A percentile compares a stretch with the other conserved stretches of the same genome.
Evolutionary conservation across 768 basidiomycete species (phyloP).

Genomic region (Antrodiella citrinella): DNA sequence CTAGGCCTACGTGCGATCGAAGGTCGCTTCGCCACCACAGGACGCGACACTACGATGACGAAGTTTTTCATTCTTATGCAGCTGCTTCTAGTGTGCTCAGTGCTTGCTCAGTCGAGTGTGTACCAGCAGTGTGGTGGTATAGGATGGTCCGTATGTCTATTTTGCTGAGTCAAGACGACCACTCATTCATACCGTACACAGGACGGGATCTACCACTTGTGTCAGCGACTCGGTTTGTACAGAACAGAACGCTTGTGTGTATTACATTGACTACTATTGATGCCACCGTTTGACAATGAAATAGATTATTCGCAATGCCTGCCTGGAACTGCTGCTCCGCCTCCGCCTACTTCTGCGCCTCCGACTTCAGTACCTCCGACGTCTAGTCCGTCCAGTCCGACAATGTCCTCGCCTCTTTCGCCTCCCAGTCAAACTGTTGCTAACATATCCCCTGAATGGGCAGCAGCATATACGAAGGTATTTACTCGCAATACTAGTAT

Average conservation of each 20-base stretch:
- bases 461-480: slow-evolving; percentile 46
- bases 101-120: slow-evolving; percentile 30
- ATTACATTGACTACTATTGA: neutral
- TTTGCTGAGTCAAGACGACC: neutral
- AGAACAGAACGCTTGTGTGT: slow-evolving; percentile 35
- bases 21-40: no score
- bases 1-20: no score
- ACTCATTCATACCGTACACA: slow-evolving; percentile 12
- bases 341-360: slow-evolving; percentile 16
- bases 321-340: slow-evolving; percentile 26
- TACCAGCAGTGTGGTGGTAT: slow-evolving; percentile 45
- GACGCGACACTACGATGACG: neutral
- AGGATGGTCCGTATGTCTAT: slow-evolving; percentile 34
- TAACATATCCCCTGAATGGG: slow-evolving; percentile 40
- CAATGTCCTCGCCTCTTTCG: slow-evolving; percentile 14
- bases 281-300: neutral
- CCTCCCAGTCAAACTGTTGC: slow-evolving; percentile 16
- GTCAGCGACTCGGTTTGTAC: slow-evolving; percentile 37
- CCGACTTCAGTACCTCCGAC: slow-evolving; percentile 9
- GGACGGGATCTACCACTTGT: slow-evolving; percentile 44
- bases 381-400: no score
- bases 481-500: neutral
- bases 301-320: slow-evolving; percentile 46
- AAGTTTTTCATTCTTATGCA: slow-evolving; percentile 1
- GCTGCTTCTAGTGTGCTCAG: slow-evolving; percentile 16